These are phyloP conservation scores for Phyllosticta citriasiana DNA, from an alignment of 2,329 filamentous ascomycete genomes.

Conservation along the genomic window DNA sequence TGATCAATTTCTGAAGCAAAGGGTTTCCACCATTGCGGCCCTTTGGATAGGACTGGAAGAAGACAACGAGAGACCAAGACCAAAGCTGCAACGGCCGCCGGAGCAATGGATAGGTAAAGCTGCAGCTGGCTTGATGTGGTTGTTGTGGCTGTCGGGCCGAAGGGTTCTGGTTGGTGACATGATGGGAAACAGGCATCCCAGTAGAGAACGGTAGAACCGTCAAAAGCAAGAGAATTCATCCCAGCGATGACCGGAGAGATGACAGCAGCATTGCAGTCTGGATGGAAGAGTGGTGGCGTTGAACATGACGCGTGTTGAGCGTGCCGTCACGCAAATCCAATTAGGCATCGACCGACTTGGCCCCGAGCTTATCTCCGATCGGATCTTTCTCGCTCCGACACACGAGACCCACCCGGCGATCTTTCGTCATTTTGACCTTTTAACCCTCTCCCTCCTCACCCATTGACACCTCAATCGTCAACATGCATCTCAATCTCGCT, in stretches of 20 bases:
- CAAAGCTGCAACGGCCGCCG: background rate
- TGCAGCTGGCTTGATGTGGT: background rate
- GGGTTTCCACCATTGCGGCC: background rate
- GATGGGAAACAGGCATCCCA: background rate
- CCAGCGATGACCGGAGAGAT: background rate
- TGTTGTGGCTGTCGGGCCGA: background rate
- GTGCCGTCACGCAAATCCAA: background rate
- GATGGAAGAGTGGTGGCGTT: background rate
- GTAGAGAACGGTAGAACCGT: background rate
- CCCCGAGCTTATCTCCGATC: background rate
- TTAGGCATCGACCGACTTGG: background rate
- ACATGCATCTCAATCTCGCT: constrained; percentile 27
- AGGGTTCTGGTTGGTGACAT: background rate
- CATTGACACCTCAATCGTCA: background rate
- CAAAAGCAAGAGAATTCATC: background rate
- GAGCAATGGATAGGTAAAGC: background rate
- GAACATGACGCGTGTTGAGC: background rate
- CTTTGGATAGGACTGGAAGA: background rate
- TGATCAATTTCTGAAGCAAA: background rate
- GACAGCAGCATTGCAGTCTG: background rate
- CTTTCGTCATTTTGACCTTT: background rate
- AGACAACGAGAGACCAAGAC: background rate
- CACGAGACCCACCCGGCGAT: background rate
- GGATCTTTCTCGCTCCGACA: background rate
- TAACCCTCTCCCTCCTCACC: background rate